Evolutionary conservation across 164 flowering plant species (phyloP), one percentile per base, ranked within the genome.

Genomic region (Vitis rupestris): DNA sequence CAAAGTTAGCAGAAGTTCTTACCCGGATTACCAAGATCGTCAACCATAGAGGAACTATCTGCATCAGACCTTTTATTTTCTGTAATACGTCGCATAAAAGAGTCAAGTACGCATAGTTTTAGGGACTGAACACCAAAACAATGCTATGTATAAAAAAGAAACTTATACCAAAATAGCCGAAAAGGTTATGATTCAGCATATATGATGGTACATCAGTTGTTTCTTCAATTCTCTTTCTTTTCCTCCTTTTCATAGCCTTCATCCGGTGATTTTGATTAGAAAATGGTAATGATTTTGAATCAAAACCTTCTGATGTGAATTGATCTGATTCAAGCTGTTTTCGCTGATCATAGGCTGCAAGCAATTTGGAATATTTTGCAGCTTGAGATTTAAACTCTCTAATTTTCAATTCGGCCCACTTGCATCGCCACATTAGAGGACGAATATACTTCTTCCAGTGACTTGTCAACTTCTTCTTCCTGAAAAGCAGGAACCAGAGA

Each of bases 351-450:
- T 63, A 74, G 69, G 75, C 79, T 58, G 72, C 81, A 76, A 91
- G 82, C 67, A 80, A 74, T 59, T 76, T 77, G 50, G 79, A 67
- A 77, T 90, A 95, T 73, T 82, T 87, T 70, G 67, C 67, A 67
- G 87, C 85, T 66, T 88, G 96, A 7, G 82, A 79, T 66, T 87
- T 86, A 56, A 93, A 64, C 67, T 90, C 89, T 72, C 85, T 90
- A 16, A 91, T 84, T 81, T 76, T 85, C 60, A 95, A 70, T 75
- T 95, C 99, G 62, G 90, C 71, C 98, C 98, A 95, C 65, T 82
- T 84, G 80, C 83, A 84, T n/a, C 85, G 77, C 98, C 98, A 94
- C 90, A 86, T 89, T 15, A 90, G 70, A 68, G 97, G 97, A 8
- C 78, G 83, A 67, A 89, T 83, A 64, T 84, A 90, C 66, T 65